A percentile compares a stretch with the other conserved stretches of the same genome.
Conservation (phyloP, 345 rosid species). For the Mercurialis annua region DNA sequence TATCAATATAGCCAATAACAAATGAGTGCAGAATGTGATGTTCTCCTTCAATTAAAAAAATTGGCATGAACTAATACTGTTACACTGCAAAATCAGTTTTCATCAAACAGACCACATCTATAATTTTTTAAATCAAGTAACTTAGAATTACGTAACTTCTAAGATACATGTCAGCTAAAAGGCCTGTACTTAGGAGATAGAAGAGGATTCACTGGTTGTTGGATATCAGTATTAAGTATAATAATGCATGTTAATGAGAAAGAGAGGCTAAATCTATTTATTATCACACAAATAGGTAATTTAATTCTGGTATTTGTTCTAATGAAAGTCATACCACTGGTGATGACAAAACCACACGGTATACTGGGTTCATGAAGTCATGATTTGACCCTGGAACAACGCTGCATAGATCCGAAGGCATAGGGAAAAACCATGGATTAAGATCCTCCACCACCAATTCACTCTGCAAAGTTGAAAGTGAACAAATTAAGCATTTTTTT, state of each 20-base stretch:
- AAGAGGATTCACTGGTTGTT: not conserved
- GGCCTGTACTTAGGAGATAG: not conserved
- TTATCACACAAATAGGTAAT: not conserved
- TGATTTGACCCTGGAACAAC: slow-evolving; percentile 81
- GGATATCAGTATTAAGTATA: not conserved
- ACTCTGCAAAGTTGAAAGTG: slow-evolving; percentile 35
- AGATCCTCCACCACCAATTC: slow-evolving; percentile 50
- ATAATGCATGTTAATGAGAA: not conserved
- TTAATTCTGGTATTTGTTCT: slow-evolving; percentile 10
- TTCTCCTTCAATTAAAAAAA: too few species aligned
- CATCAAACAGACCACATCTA: too few species aligned
- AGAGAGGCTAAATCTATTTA: not conserved
- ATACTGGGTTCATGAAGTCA: slow-evolving; percentile 53
- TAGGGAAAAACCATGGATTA: slow-evolving; percentile 80
- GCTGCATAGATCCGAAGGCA: slow-evolving; percentile 57
- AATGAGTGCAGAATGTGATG: too few species aligned
- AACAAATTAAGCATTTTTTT: not conserved
- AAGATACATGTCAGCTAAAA: not conserved
- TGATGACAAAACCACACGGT: slow-evolving; percentile 81
- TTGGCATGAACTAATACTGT: too few species aligned
- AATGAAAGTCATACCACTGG: slow-evolving; percentile 64
- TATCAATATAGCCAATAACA: too few species aligned
- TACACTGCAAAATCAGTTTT: too few species aligned
- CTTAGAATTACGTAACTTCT: not conserved
- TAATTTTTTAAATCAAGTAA: not conserved